Evolutionary conservation across 192 early-diverging fungal genomes (phyloP).

Genomic region (Linnemannia schmuckeri): DNA sequence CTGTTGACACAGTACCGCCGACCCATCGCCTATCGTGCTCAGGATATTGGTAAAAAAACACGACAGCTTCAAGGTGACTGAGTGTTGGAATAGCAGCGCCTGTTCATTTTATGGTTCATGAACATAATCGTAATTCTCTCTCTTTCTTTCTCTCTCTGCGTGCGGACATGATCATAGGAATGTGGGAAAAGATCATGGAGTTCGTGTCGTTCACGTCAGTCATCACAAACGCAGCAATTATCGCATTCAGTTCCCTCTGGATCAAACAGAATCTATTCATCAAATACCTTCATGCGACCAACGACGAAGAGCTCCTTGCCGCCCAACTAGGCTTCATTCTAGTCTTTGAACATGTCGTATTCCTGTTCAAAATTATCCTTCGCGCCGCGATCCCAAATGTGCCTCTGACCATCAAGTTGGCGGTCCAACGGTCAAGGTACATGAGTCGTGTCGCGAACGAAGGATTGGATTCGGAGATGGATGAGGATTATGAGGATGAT

Average conservation of each 20-base stretch:
- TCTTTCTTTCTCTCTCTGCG: neutral
- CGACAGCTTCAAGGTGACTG: neutral
- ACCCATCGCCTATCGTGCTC: conserved; percentile 39
- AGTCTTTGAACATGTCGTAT: conserved; percentile 53
- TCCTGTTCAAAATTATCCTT: conserved; percentile 47
- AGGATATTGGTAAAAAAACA: conserved; percentile 40
- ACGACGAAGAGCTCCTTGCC: conserved; percentile 28
- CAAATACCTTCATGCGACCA: conserved; percentile 14
- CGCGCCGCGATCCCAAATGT: conserved; percentile 38
- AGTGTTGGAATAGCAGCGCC: neutral
- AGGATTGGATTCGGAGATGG: conserved; percentile 22
- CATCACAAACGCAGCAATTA: conserved; percentile 51
- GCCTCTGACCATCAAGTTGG: conserved; percentile 46
- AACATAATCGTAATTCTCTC: neutral
- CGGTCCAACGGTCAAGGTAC: conserved; percentile 40
- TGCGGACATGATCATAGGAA: conserved; percentile 14
- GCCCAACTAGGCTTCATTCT: conserved; percentile 45
- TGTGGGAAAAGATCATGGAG: conserved; percentile 53
- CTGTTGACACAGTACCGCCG: conserved; percentile 38
- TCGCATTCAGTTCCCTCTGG: conserved; percentile 52
- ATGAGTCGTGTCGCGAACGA: conserved; percentile 29
- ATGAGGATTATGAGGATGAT: conserved; percentile 3
- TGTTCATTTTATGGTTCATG: neutral
- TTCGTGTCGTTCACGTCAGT: conserved; percentile 47
- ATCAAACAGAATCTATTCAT: conserved; percentile 42